These are phyloP conservation scores for Hypomontagnella submonticulosa DNA, from an alignment of 495 filamentous ascomycete genomes.

Conservation along the genomic window DNA sequence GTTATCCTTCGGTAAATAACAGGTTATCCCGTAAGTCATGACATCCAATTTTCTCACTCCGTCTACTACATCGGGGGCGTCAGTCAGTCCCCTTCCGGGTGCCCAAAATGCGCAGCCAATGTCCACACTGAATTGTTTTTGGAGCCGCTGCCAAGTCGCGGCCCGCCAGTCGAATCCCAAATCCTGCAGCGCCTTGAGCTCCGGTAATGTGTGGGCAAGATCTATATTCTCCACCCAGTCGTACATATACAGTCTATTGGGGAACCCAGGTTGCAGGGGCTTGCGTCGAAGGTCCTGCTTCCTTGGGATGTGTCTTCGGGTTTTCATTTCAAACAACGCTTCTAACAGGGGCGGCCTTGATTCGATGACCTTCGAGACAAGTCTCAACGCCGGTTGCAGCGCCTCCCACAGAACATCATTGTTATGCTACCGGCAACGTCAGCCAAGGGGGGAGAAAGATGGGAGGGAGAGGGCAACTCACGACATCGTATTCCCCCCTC, in stretches of 20 bases:
- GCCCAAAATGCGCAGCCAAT: conserved; percentile 17
- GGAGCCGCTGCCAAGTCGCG: conserved; percentile 4
- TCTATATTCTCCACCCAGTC: no score
- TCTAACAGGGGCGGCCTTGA: conserved; percentile 31
- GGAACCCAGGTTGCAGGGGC: neutral
- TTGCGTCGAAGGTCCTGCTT: neutral
- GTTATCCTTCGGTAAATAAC: neutral
- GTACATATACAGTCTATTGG: no score
- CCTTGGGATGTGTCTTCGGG: no score
- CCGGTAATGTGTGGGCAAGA: no score
- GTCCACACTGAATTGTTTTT: neutral
- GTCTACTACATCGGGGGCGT: no score
- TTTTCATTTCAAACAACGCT: conserved; percentile 39
- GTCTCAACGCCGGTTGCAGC: conserved; percentile 47
- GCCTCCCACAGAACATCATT: conserved; percentile 50
- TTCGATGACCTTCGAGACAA: conserved; percentile 41
- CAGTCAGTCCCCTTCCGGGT: no score
- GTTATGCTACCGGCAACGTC: conserved; percentile 15
- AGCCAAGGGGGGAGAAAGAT: neutral
- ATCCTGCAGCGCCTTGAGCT: conserved; percentile 4
- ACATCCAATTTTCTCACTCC: no score
- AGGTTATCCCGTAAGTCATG: neutral
- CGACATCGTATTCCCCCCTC: conserved; percentile 39
- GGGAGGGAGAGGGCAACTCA: conserved; percentile 23
- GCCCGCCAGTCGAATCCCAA: conserved; percentile 30